These are phyloP conservation scores for Fragaria ananassa DNA, from an alignment of 306 rosid genomes.

Conservation along the genomic window DNA sequence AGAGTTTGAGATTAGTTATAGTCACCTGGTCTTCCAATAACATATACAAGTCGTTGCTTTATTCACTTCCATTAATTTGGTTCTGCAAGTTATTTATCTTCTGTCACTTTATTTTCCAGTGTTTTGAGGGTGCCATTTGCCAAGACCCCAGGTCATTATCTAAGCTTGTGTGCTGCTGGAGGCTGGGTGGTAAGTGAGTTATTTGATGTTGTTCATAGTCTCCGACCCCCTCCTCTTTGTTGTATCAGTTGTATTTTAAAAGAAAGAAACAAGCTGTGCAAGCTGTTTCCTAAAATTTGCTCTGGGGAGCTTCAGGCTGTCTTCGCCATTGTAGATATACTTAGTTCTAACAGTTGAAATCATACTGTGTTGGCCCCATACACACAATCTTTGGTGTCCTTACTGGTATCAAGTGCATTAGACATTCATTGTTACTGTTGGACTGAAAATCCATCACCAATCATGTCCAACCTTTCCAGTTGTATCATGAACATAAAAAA, in stretches of 20 bases:
- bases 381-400: slow-evolving; percentile 30
- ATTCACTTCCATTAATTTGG: neutral
- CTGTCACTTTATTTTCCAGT: slow-evolving; percentile 43
- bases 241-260: slow-evolving; percentile 32
- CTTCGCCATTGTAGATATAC: slow-evolving; percentile 42
- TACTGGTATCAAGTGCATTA: slow-evolving; percentile 33
- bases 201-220: slow-evolving; percentile 40
- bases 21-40: neutral
- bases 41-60: neutral
- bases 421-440: slow-evolving; percentile 25
- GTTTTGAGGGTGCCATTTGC: slow-evolving; percentile 45
- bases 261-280: slow-evolving; percentile 32
- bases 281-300: slow-evolving; percentile 33
- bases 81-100: slow-evolving; percentile 1
- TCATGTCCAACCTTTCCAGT: slow-evolving; percentile 2
- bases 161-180: slow-evolving; percentile 38
- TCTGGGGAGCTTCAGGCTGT: slow-evolving; percentile 36
- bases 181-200: slow-evolving; percentile 55
- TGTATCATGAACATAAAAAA: slow-evolving; percentile 11
- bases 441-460: slow-evolving; percentile 14
- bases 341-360: slow-evolving; percentile 31
- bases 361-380: slow-evolving; percentile 34
- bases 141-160: slow-evolving; percentile 36
- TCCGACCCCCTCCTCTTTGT: slow-evolving; percentile 33
- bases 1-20: neutral